These are phyloP conservation scores for Lasiosphaeris hirsuta DNA, from an alignment of 495 filamentous ascomycete species.

Conservation along the genomic window DNA sequence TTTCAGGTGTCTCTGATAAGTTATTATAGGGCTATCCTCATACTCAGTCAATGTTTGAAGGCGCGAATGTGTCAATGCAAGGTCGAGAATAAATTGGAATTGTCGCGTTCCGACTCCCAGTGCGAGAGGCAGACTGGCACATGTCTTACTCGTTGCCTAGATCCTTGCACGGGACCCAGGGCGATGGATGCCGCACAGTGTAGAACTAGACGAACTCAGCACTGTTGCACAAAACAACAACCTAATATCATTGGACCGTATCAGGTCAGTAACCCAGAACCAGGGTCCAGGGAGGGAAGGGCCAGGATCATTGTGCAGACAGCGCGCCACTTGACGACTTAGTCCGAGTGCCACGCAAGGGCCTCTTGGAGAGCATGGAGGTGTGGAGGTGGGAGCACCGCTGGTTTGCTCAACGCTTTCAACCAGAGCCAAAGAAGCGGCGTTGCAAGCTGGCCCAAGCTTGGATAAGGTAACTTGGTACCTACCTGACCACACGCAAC, in stretches of 20 bases:
- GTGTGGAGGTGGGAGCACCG: background rate
- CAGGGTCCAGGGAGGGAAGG: too few species aligned
- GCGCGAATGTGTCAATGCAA: too few species aligned
- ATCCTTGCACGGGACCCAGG: background rate
- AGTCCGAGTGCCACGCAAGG: background rate
- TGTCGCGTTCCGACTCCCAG: background rate
- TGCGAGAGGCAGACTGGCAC: background rate
- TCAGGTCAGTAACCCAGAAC: too few species aligned
- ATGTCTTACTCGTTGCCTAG: too few species aligned
- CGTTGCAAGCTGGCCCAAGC: conserved; percentile 2
- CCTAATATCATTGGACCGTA: background rate
- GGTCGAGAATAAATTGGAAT: too few species aligned
- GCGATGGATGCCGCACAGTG: background rate
- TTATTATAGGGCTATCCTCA: too few species aligned
- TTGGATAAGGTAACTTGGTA: too few species aligned
- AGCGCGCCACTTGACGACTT: background rate
- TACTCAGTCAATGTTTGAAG: too few species aligned
- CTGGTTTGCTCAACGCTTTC: background rate
- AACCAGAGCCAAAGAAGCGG: conserved; percentile 2
- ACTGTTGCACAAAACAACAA: background rate
- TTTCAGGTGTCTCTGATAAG: too few species aligned
- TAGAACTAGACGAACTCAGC: background rate
- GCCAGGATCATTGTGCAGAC: background rate
- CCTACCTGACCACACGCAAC: too few species aligned
- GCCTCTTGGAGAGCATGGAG: background rate